These are phyloP conservation scores for Alternaria arborescens DNA, from an alignment of 2,329 filamentous ascomycete genomes.

Conservation along the genomic window DNA sequence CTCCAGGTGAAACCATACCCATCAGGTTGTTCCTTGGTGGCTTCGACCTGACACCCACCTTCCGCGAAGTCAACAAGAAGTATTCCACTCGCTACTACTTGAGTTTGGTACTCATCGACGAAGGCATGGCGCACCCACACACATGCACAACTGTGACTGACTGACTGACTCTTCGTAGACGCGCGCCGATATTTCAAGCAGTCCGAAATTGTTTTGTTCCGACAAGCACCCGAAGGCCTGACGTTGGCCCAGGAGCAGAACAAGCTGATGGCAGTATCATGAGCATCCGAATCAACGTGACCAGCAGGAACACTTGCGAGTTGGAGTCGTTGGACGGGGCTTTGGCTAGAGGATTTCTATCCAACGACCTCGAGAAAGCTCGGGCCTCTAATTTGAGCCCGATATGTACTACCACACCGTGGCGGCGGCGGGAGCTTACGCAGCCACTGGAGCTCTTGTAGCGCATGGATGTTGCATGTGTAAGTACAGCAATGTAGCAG, in stretches of 20 bases:
- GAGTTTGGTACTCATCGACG: constrained; percentile 92
- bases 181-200: constrained; percentile 98
- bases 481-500: constrained; percentile 2
- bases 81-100: constrained; percentile 98
- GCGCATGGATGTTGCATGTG: not conserved
- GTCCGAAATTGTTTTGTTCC: constrained; percentile 95
- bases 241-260: constrained; percentile 60
- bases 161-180: constrained; percentile 63
- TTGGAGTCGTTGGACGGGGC: not conserved
- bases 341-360: not conserved
- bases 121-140: constrained; percentile 65
- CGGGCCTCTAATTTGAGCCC: not conserved
- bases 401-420: not conserved
- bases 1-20: constrained; percentile 82
- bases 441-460: not conserved
- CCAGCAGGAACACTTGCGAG: not conserved
- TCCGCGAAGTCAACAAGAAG: constrained; percentile 99
- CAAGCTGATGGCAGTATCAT: constrained; percentile 51
- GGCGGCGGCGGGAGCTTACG: not conserved
- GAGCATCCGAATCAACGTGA: constrained; percentile 14
- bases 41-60: constrained; percentile 96
- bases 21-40: constrained; percentile 96
- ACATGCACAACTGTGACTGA: constrained; percentile 12
- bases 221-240: constrained; percentile 69
- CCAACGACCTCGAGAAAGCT: not conserved